Evolutionary conservation across 768 basidiomycete species (phyloP).

Genomic region (Tulasnella sp.): DNA sequence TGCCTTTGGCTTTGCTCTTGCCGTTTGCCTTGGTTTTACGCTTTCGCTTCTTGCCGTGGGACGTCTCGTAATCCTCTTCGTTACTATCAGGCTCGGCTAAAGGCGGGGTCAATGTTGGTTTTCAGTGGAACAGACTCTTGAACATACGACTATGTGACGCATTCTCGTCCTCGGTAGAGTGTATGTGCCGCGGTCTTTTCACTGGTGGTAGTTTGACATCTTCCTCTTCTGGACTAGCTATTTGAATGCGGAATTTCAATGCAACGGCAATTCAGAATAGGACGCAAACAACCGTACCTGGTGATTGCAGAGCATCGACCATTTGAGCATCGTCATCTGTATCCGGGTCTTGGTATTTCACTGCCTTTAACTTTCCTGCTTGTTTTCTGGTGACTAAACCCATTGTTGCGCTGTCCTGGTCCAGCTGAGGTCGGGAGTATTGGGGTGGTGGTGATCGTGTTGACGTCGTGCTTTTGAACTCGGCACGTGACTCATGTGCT

Average conservation of each 20-base stretch:
- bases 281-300: not conserved
- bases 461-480: not conserved
- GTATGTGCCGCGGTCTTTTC: not conserved
- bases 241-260: not conserved
- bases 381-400: not conserved
- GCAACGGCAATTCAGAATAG: no score
- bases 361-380: not conserved
- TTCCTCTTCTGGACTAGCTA: not conserved
- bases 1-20: not conserved
- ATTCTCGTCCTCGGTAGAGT: no score
- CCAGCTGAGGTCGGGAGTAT: no score
- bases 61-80: not conserved
- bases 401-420: not conserved
- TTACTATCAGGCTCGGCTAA: not conserved
- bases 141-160: no score
- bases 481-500: not conserved
- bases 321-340: not conserved
- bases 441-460: not conserved
- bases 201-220: not conserved
- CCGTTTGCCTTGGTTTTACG: not conserved
- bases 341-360: not conserved
- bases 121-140: no score
- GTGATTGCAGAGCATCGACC: not conserved
- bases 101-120: no score
- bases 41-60: not conserved